Conservation (phyloP, 1,139 yeast species). For the Zygosaccharomyces pseudobailii region DNA sequence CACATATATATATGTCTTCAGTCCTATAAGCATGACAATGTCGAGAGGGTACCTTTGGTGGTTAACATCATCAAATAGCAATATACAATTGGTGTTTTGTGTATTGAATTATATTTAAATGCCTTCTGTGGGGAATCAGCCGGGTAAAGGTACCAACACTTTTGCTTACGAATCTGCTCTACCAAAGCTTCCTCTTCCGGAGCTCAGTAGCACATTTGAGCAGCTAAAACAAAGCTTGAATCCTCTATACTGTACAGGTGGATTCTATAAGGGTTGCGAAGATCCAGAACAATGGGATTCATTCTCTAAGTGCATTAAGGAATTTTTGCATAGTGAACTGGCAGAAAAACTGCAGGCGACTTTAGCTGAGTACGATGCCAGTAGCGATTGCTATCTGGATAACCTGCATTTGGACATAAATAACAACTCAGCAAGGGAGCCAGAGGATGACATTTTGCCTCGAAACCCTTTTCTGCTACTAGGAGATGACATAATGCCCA, state of each 20-base stretch:
- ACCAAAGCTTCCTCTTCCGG: slow-evolving; percentile 31
- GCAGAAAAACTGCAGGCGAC: slow-evolving; percentile 52
- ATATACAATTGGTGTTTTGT: not conserved
- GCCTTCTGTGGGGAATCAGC: not conserved
- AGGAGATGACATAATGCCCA: slow-evolving; percentile 67
- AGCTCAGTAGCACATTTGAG: slow-evolving; percentile 18
- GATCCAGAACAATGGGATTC: slow-evolving; percentile 22
- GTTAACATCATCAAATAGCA: not conserved
- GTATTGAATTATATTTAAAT: not conserved
- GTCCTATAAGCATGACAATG: not conserved
- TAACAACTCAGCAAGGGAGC: slow-evolving; percentile 52
- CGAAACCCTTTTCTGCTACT: slow-evolving; percentile 68
- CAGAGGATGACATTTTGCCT: slow-evolving; percentile 69
- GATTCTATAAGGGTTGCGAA: slow-evolving; percentile 28
- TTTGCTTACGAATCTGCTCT: slow-evolving; percentile 20
- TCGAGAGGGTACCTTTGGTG: not conserved
- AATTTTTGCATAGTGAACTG: slow-evolving; percentile 41
- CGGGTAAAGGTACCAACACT: not conserved
- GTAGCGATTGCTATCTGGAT: slow-evolving; percentile 54
- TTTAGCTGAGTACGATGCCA: slow-evolving; percentile 40
- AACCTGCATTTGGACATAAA: slow-evolving; percentile 49
- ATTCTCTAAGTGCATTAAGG: slow-evolving; percentile 32
- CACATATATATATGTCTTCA: not conserved
- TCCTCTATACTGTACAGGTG: slow-evolving; percentile 33
- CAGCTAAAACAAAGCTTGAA: slow-evolving; percentile 28